These are phyloP conservation scores for Yamadazyma oceani DNA, from an alignment of 1,139 yeast species.

Conservation along the genomic window DNA sequence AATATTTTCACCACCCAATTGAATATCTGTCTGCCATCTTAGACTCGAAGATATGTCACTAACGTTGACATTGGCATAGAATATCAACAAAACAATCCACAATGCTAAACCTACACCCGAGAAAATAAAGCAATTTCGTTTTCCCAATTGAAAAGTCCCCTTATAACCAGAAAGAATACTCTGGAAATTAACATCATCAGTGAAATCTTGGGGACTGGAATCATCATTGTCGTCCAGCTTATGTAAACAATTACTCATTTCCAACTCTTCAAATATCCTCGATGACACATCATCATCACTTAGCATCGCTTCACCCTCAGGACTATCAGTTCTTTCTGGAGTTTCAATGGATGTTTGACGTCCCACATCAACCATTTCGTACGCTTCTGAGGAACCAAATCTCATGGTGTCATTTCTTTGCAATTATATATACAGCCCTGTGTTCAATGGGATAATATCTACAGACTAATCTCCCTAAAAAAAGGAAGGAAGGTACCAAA, in stretches of 20 bases:
- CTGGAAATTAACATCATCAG: slow-evolving; percentile 27
- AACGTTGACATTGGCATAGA: slow-evolving; percentile 32
- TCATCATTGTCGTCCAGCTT: slow-evolving; percentile 5
- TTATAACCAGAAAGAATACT: slow-evolving; percentile 21
- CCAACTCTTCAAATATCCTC: slow-evolving; percentile 27
- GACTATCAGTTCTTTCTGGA: background rate
- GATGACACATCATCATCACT: slow-evolving; percentile 16
- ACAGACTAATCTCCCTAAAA: too few relatives aligned
- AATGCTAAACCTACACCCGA: slow-evolving; percentile 5
- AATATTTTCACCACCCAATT: slow-evolving; percentile 29
- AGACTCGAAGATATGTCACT: slow-evolving; percentile 20
- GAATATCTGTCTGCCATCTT: slow-evolving; percentile 30
- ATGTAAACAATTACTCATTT: slow-evolving; percentile 2
- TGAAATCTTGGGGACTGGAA: slow-evolving; percentile 22
- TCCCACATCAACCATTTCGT: slow-evolving; percentile 16
- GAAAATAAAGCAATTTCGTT: slow-evolving; percentile 11
- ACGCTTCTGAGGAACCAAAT: slow-evolving; percentile 11
- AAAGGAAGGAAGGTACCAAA: background rate
- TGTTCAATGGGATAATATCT: too few relatives aligned
- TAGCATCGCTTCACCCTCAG: background rate
- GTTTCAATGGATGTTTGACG: background rate
- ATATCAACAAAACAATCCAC: slow-evolving; percentile 33
- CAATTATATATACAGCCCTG: too few relatives aligned
- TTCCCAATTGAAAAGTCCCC: slow-evolving; percentile 11
- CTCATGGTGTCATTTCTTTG: background rate